Percentiles rank a stretch among this genome's conserved stretches.
phyloP scores from a whole-genome alignment of 2,329 filamentous ascomycete species.

The Corniculantispora saksenae region DNA sequence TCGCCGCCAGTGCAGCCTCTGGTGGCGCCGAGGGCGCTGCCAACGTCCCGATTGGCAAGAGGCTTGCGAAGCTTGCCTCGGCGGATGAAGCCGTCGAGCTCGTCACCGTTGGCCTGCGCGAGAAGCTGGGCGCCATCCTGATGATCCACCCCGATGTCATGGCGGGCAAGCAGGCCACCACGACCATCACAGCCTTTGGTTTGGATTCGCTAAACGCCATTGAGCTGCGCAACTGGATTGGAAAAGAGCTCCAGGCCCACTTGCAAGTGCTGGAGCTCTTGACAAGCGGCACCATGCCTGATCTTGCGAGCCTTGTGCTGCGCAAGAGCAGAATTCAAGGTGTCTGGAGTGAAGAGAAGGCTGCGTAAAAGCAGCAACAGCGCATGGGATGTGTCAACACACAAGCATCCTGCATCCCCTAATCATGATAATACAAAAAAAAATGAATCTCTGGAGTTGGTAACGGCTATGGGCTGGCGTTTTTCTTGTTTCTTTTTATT shows the following conservation, averaged over 20 bases:
- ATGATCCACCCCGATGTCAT: conserved; percentile 29
- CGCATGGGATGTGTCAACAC: no score
- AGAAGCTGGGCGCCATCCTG: conserved; percentile 38
- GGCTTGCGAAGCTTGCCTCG: conserved; percentile 19
- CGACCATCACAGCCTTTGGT: conserved; percentile 29
- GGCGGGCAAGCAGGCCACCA: conserved; percentile 23
- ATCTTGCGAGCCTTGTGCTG: conserved; percentile 23
- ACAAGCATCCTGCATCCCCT: no score
- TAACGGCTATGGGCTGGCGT: no score
- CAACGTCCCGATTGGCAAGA: conserved; percentile 23
- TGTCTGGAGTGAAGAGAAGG: conserved; percentile 21
- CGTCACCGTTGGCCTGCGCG: conserved; percentile 27
- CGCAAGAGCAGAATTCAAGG: conserved; percentile 29
- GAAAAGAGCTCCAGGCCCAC: conserved; percentile 50
- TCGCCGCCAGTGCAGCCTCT: conserved; percentile 28
- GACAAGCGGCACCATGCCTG: conserved; percentile 41
- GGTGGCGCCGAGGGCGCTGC: conserved; percentile 14
- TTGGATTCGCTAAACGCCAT: conserved; percentile 52
- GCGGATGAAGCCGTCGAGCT: conserved; percentile 27
- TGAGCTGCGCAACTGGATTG: conserved; percentile 53
- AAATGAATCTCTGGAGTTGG: no score
- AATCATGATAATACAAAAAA: no score
- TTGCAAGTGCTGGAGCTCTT: conserved; percentile 56
- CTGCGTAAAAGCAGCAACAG: neutral
- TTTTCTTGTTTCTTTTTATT: no score